Evolutionary conservation across 768 basidiomycete species (phyloP).

Genomic region (Mycena vitilis): DNA sequence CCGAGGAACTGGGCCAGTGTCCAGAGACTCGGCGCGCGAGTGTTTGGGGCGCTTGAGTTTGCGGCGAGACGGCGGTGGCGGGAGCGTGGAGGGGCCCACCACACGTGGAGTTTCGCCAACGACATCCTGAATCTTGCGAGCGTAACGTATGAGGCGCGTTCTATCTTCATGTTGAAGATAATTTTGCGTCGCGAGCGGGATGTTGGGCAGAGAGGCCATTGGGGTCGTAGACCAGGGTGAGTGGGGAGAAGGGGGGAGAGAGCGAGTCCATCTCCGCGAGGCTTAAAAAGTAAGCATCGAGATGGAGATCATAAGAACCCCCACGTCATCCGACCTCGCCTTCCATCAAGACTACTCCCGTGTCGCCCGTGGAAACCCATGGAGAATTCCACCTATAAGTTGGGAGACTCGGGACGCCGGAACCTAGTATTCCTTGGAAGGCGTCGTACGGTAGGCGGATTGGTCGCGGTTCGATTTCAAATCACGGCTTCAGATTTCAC

Average conservation of each 20-base stretch:
- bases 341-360: no score
- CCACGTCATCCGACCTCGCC: no score
- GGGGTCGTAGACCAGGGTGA: background rate
- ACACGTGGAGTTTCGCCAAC: slow-evolving; percentile 26
- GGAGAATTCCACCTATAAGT: no score
- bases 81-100: slow-evolving; percentile 3
- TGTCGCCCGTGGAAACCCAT: no score
- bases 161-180: slow-evolving; percentile 16
- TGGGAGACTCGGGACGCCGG: no score
- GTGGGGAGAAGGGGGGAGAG: no score
- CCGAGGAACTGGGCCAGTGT: background rate
- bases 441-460: no score
- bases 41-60: background rate
- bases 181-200: slow-evolving; percentile 14
- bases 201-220: background rate
- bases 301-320: background rate
- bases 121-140: slow-evolving; percentile 17
- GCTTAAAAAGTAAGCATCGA: background rate
- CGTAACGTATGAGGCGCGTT: slow-evolving; percentile 22
- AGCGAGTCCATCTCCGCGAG: no score
- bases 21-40: background rate
- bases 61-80: background rate
- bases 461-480: no score
- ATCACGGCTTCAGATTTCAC: no score
- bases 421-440: no score